Evolutionary conservation across 768 basidiomycete genomes (phyloP).

Genomic region (Pleurotus eryngii): DNA sequence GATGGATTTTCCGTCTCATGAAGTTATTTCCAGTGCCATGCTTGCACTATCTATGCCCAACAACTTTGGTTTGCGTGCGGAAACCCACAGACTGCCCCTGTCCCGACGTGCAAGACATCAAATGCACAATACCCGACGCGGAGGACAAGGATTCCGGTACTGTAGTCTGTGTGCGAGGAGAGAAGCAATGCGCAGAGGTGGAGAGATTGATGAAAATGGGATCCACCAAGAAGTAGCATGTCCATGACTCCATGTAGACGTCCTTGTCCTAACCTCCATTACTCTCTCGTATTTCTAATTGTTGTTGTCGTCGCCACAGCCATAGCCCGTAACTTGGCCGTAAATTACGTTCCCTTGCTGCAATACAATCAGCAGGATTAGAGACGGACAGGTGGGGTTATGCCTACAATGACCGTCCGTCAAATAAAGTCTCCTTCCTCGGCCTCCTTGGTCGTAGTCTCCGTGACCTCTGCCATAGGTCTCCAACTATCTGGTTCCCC

Average conservation of each 20-base stretch:
- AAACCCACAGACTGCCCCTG: slow-evolving; percentile 72
- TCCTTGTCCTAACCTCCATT: not conserved
- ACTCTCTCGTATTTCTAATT: too few species aligned
- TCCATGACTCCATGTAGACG: not conserved
- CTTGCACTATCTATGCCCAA: slow-evolving; percentile 72
- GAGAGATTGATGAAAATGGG: slow-evolving; percentile 48
- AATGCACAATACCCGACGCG: slow-evolving; percentile 68
- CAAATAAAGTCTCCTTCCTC: too few species aligned
- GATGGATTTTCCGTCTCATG: not conserved
- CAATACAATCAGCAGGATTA: too few species aligned
- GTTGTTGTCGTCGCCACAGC: too few species aligned
- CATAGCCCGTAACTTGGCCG: too few species aligned
- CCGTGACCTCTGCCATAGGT: not conserved
- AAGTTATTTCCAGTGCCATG: slow-evolving; percentile 55
- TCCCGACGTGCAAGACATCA: slow-evolving; percentile 71
- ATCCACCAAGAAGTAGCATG: slow-evolving; percentile 27
- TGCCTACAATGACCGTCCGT: too few species aligned
- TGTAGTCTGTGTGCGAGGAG: slow-evolving; percentile 68
- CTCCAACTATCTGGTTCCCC: slow-evolving; percentile 31
- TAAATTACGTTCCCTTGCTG: too few species aligned
- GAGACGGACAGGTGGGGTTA: too few species aligned
- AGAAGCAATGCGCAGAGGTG: slow-evolving; percentile 58
- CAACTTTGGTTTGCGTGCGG: slow-evolving; percentile 66
- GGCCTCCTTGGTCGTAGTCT: not conserved
- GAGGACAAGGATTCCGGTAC: slow-evolving; percentile 52